Conservation (phyloP, 306 rosid genomes). For the Albizia julibrissin region DNA sequence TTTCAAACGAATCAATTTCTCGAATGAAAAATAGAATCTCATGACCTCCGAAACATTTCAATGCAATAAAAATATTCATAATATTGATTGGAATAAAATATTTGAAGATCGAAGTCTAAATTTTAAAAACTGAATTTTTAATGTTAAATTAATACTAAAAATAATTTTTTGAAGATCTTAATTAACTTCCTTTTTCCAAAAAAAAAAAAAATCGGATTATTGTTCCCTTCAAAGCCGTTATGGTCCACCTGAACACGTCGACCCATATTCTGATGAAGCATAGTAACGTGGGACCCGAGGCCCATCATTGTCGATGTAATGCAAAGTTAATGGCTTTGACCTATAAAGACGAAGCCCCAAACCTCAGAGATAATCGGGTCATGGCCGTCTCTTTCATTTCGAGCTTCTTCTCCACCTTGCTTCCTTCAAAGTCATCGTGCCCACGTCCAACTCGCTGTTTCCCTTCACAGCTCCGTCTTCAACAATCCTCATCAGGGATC, state of each 20-base stretch:
- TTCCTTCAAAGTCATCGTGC: neutral
- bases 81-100: too few species aligned
- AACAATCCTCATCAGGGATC: neutral
- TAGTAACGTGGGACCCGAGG: neutral
- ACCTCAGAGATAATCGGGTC: neutral
- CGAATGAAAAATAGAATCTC: neutral
- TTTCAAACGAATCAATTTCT: neutral
- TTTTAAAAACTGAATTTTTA: neutral
- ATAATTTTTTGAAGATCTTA: neutral
- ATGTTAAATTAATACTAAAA: neutral
- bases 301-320: neutral
- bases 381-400: constrained; percentile 27
- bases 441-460: neutral
- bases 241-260: neutral
- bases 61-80: neutral
- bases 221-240: neutral
- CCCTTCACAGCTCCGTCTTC: constrained; percentile 20
- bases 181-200: neutral
- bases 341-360: too few species aligned
- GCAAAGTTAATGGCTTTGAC: neutral
- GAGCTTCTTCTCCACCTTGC: neutral
- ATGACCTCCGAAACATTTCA: neutral
- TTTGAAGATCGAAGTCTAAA: too few species aligned
- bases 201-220: neutral
- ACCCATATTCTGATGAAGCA: neutral